phyloP scores from a whole-genome alignment of 441 rosid species.

The Populus tomentosa region DNA sequence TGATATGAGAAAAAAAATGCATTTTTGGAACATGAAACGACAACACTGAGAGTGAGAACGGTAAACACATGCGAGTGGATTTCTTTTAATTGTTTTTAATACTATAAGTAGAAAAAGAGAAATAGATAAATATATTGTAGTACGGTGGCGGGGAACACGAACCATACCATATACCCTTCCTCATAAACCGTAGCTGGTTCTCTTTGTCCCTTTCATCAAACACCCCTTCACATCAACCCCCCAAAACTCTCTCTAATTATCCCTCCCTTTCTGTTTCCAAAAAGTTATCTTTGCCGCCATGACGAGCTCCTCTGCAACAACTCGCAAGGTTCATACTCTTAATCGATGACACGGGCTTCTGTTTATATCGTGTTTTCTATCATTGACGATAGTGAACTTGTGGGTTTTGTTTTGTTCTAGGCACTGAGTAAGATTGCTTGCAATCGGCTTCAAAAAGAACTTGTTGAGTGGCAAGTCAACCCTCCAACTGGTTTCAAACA shows the following conservation, averaged over 20 bases:
- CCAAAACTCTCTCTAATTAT: not conserved
- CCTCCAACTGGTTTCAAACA: slow-evolving; percentile 92
- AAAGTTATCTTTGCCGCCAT: slow-evolving; percentile 26
- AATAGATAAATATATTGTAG: not conserved
- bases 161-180: not conserved
- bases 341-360: not conserved
- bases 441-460: slow-evolving; percentile 93
- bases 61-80: too few relatives aligned
- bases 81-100: not conserved
- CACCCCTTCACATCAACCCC: slow-evolving; percentile 4
- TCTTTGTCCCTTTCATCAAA: slow-evolving; percentile 21
- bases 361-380: not conserved
- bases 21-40: too few relatives aligned
- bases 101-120: not conserved
- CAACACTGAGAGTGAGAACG: too few relatives aligned
- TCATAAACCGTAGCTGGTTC: slow-evolving; percentile 20
- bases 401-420: slow-evolving; percentile 27
- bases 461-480: slow-evolving; percentile 93
- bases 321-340: slow-evolving; percentile 60
- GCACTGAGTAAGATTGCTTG: slow-evolving; percentile 93
- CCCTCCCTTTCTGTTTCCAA: not conserved
- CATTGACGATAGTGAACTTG: not conserved
- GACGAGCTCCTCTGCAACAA: slow-evolving; percentile 77
- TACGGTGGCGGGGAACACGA: slow-evolving; percentile 14
- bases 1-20: too few relatives aligned